Percentiles rank a stretch among this genome's conserved stretches.
Evolutionary conservation across 208 protist species (phyloP).

Genomic region (Trypanosoma theileri): DNA sequence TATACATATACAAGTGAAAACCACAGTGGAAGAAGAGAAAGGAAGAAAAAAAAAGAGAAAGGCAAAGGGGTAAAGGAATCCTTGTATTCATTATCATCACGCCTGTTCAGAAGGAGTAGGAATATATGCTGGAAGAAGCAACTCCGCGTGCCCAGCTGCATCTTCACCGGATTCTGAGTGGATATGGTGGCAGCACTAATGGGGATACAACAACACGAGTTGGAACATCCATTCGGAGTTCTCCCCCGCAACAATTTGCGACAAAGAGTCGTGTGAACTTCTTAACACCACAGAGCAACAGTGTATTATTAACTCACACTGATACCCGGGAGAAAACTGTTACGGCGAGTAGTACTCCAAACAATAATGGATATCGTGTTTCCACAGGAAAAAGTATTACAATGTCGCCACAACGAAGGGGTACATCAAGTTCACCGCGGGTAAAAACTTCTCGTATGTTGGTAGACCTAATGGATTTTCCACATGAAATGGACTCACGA

Average conservation of each 20-base stretch:
- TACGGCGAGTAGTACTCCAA: neutral
- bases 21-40: neutral
- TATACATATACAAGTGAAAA: no score
- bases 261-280: neutral
- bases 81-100: neutral
- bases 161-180: constrained; percentile 43
- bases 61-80: neutral
- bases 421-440: neutral
- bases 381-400: neutral
- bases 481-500: neutral
- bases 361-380: neutral
- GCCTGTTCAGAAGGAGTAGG: neutral
- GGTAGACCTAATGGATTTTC: neutral
- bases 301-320: neutral
- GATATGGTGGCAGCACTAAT: constrained; percentile 17
- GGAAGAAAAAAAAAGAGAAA: constrained; percentile 5
- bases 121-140: constrained; percentile 34
- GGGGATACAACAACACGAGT: neutral
- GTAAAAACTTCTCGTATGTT: neutral
- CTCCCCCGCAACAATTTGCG: neutral
- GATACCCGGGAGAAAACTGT: neutral
- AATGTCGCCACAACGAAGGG: neutral
- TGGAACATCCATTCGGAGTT: constrained; percentile 6
- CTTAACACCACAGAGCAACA: neutral
- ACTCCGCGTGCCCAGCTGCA: constrained; percentile 54